Conservation (phyloP, 257 asterid genomes). For the Eustoma russellianum region DNA sequence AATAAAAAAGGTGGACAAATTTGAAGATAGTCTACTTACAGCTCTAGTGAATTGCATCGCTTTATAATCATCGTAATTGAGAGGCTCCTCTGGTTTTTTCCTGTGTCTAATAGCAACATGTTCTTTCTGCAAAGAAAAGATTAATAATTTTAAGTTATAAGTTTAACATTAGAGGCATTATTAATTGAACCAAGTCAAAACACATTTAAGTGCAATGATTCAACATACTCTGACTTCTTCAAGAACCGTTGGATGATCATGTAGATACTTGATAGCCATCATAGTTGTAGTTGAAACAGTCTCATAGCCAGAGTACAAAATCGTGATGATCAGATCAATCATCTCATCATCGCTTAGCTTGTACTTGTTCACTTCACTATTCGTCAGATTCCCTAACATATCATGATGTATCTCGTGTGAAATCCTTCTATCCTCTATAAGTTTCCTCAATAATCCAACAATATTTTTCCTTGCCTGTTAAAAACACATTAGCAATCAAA, state of each 20-base stretch:
- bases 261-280: constrained; percentile 90
- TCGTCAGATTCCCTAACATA: constrained; percentile 44
- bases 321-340: constrained; percentile 66
- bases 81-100: constrained; percentile 74
- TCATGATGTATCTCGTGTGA: constrained; percentile 30
- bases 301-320: constrained; percentile 81
- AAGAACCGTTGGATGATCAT: constrained; percentile 62
- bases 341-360: constrained; percentile 55
- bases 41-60: constrained; percentile 89
- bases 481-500: neutral
- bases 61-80: constrained; percentile 71
- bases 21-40: constrained; percentile 15
- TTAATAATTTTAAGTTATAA: too few relatives aligned
- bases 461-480: constrained; percentile 60
- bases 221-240: constrained; percentile 55
- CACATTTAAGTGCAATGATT: neutral
- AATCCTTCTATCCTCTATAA: constrained; percentile 51
- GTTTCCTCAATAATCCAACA: constrained; percentile 29
- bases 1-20: too few relatives aligned
- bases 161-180: neutral
- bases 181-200: neutral
- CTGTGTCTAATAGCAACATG: constrained; percentile 72
- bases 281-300: constrained; percentile 75
- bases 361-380: constrained; percentile 21
- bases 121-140: constrained; percentile 25